Conservation (phyloP, 495 filamentous ascomycete species). For the Geopyxis carbonaria region DNA sequence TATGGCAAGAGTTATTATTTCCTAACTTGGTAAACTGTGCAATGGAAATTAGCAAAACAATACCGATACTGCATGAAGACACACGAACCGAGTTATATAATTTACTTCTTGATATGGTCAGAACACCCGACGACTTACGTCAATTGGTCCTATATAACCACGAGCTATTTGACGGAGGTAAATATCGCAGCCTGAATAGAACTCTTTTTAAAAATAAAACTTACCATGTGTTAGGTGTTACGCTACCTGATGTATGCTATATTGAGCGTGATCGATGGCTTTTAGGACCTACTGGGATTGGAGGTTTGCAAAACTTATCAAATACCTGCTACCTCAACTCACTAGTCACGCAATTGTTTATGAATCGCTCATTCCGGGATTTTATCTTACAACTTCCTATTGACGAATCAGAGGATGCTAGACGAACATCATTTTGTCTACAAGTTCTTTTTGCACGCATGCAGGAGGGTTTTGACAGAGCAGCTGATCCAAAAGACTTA, state of each 20-base stretch:
- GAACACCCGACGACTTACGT: slow-evolving; percentile 12
- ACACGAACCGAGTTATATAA: slow-evolving; percentile 20
- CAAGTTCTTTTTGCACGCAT: slow-evolving; percentile 68
- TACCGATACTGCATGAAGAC: slow-evolving; percentile 20
- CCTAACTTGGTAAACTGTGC: slow-evolving; percentile 8
- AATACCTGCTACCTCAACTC: slow-evolving; percentile 98
- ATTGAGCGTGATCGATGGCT: slow-evolving; percentile 41
- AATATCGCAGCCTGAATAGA: background rate
- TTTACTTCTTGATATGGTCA: slow-evolving; percentile 13
- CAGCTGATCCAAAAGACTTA: slow-evolving; percentile 53
- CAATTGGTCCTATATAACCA: slow-evolving; percentile 17
- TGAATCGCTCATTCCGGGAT: slow-evolving; percentile 75
- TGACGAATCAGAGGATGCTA: slow-evolving; percentile 30
- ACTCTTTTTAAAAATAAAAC: background rate
- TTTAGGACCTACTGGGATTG: slow-evolving; percentile 60
- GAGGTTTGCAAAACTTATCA: slow-evolving; percentile 73
- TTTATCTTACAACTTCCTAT: slow-evolving; percentile 56
- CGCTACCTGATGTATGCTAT: slow-evolving; percentile 8
- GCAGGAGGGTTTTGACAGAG: slow-evolving; percentile 61
- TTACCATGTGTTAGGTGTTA: slow-evolving; percentile 1
- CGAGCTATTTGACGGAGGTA: slow-evolving; percentile 21
- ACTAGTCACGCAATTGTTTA: slow-evolving; percentile 86
- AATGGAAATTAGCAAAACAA: slow-evolving; percentile 12
- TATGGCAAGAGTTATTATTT: slow-evolving; percentile 19
- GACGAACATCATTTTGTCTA: slow-evolving; percentile 35